Conservation (phyloP, 2,329 filamentous ascomycete species). For the Chaetomium sp. region DNA sequence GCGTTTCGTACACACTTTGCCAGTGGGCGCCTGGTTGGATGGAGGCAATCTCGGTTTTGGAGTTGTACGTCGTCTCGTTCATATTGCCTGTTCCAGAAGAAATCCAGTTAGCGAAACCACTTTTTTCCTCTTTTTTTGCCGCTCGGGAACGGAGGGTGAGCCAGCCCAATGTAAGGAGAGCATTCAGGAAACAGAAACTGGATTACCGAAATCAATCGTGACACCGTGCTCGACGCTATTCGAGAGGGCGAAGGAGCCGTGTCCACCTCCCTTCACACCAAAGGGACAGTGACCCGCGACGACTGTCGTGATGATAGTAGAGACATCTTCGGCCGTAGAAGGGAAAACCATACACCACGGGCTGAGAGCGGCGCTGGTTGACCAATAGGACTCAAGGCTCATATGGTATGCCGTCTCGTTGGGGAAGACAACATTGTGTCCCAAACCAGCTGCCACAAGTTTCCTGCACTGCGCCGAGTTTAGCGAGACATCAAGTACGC, state of each 20-base stretch:
- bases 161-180: no score
- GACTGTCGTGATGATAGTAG: conserved; percentile 31
- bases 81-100: conserved; percentile 10
- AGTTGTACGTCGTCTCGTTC: conserved; percentile 27
- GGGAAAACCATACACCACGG: conserved; percentile 20
- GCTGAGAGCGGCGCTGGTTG: conserved; percentile 13
- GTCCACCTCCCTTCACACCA: conserved; percentile 35
- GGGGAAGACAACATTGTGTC: no score
- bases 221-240: conserved; percentile 34
- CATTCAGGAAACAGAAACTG: no score
- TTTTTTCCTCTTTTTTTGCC: no score
- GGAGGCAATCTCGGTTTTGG: neutral
- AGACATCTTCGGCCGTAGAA: conserved; percentile 30
- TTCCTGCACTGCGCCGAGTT: no score
- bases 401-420: no score
- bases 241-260: conserved; percentile 29
- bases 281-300: conserved; percentile 29
- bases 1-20: conserved; percentile 32
- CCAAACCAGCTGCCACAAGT: no score
- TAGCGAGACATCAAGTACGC: no score
- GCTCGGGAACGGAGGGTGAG: no score
- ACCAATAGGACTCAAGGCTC: conserved; percentile 10
- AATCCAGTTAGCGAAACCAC: no score
- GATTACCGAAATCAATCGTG: conserved; percentile 31
- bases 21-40: conserved; percentile 32